phyloP scores from a whole-genome alignment of 768 basidiomycete genomes.

The Steccherinum ochraceum region DNA sequence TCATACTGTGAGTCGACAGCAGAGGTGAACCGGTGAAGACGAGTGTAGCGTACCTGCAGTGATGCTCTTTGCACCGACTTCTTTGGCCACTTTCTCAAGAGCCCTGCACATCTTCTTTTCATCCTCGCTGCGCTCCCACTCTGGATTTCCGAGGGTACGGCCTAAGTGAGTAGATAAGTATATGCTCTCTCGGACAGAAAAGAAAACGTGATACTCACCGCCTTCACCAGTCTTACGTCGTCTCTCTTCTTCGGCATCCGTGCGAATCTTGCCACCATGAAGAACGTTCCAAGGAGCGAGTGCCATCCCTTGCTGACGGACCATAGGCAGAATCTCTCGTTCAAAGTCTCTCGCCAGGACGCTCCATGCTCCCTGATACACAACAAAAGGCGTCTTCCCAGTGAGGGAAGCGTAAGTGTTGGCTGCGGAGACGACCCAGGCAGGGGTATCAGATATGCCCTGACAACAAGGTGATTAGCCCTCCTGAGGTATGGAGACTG shows the following conservation, averaged over 20 bases:
- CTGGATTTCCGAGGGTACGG: constrained; percentile 21
- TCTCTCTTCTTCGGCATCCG: constrained; percentile 26
- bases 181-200: too few relatives aligned
- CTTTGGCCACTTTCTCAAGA: too few relatives aligned
- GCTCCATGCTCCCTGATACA: constrained; percentile 32
- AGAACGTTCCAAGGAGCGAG: constrained; percentile 34
- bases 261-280: constrained; percentile 28
- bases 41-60: constrained; percentile 12
- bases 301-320: constrained; percentile 24
- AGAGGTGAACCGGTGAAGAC: background rate
- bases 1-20: too few relatives aligned
- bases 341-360: constrained; percentile 30
- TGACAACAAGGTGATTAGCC: too few relatives aligned
- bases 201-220: too few relatives aligned
- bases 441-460: constrained; percentile 21
- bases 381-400: constrained; percentile 30
- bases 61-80: constrained; percentile 29
- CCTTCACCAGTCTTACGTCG: constrained; percentile 17
- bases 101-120: constrained; percentile 35
- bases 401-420: constrained; percentile 35
- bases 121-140: constrained; percentile 39
- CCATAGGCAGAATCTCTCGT: constrained; percentile 34
- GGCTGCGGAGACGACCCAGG: constrained; percentile 29
- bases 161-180: too few relatives aligned
- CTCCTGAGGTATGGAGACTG: too few relatives aligned